phyloP scores from a whole-genome alignment of 768 basidiomycete genomes.

The Daedaleopsis sinensis region DNA sequence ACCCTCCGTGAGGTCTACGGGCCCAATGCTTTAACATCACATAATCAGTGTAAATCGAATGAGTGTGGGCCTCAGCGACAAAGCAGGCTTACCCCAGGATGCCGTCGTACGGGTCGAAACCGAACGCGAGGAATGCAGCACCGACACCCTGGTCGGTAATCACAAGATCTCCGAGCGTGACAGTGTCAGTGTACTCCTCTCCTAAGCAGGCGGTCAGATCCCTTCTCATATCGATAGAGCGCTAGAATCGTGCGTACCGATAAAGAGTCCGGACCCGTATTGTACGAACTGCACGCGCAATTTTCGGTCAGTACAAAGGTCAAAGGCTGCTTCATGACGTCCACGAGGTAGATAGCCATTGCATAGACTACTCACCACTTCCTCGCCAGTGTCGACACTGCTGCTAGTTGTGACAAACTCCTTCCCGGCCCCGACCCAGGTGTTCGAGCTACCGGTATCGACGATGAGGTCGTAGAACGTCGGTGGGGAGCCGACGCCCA shows the following conservation, averaged over 20 bases:
- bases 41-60: not conserved
- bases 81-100: slow-evolving; percentile 63
- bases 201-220: slow-evolving; percentile 5
- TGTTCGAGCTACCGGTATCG: slow-evolving; percentile 29
- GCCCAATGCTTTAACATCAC: slow-evolving; percentile 40
- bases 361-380: slow-evolving; percentile 16
- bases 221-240: not conserved
- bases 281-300: slow-evolving; percentile 5
- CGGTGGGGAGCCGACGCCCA: slow-evolving; percentile 50
- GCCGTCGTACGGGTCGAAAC: slow-evolving; percentile 54
- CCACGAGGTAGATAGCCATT: not conserved
- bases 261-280: slow-evolving; percentile 18
- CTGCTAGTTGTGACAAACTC: slow-evolving; percentile 22
- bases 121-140: slow-evolving; percentile 49
- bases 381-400: slow-evolving; percentile 22
- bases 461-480: slow-evolving; percentile 36
- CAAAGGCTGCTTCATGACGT: not conserved
- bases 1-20: slow-evolving; percentile 53
- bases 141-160: slow-evolving; percentile 65
- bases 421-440: slow-evolving; percentile 27
- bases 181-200: slow-evolving; percentile 46
- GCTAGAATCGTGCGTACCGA: not conserved
- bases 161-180: slow-evolving; percentile 52
- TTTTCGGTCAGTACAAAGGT: not conserved
- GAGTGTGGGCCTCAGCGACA: too few species aligned